These are phyloP conservation scores for Chenopodium album DNA, from an alignment of 148 eudicot genomes.

Conservation along the genomic window DNA sequence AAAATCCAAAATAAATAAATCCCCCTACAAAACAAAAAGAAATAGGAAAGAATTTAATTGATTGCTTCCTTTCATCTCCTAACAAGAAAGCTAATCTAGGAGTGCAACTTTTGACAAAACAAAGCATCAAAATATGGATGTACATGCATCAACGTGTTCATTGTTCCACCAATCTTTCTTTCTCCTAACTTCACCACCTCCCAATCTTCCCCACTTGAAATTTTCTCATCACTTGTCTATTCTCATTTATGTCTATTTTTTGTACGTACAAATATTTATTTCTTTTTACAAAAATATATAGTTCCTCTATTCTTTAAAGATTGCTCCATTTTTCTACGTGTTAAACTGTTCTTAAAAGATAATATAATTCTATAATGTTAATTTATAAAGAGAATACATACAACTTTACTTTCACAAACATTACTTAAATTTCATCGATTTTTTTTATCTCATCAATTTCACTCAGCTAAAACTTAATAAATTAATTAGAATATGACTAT, in stretches of 20 bases:
- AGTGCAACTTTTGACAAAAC: constrained; percentile 15
- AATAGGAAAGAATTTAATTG: background rate
- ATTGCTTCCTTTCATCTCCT: background rate
- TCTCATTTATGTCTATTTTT: background rate
- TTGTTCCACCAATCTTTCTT: constrained; percentile 25
- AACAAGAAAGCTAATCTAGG: background rate
- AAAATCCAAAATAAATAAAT: background rate
- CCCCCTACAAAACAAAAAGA: background rate
- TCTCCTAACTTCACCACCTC: background rate
- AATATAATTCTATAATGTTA: no score
- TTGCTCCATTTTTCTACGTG: no score
- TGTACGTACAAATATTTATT: background rate
- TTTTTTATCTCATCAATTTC: no score
- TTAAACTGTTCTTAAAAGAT: no score
- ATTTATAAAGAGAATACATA: no score
- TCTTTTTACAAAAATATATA: no score
- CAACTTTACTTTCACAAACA: no score
- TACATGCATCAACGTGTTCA: constrained; percentile 40
- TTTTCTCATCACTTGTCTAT: background rate
- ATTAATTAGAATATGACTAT: no score
- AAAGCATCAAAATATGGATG: constrained; percentile 21
- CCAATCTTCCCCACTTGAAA: background rate
- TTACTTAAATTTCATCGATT: no score
- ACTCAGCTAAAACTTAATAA: no score
- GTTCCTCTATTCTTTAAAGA: no score